Base-by-base conservation (phyloP, 768 basidiomycete species). In the Lyophyllum semitale region DNA sequence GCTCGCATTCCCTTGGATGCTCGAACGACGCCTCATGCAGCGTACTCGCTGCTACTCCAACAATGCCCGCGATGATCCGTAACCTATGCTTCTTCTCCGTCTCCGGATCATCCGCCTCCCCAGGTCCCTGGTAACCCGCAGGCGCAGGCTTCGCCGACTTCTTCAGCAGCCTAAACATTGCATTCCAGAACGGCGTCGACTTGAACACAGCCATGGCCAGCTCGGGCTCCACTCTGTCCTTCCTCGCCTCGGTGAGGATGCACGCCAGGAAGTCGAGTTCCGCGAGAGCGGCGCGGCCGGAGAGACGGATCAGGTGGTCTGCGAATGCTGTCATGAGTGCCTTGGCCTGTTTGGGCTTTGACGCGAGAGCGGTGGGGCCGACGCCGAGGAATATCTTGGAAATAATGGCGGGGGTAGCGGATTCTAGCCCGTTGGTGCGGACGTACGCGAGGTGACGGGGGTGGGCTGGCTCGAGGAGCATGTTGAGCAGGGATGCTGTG, bases 151-250 rank as follows among this genome's bases (percentile, higher is more conserved):
- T 59, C 23, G 46, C 48, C 13, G 27, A 46, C 44, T 59, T 59
- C 20, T 47, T 59, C 26, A 59, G 30, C 17, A 59, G 38, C 18
- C 57, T 42, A 27, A 59, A 59, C 12, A 47, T 27, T n/a, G 44
- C 46, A 37, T 53, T 57, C 56, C 56, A 57, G 11, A 57, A 32
- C 9, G 56, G 51, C 6, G 45, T 49, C 12, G 48, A 51, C 29
- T 46, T 51, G 8, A 59, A 17, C 22, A 41, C 30, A 5, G 48
- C 38, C 4, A 22, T 50, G 11, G 30, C 35, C n/a, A 54, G 20
- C n/a, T 54, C 51, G 15, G 57, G 57, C 43, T 54, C 53, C 1
- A 23, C 15, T 12, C 32, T 38, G 32, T 52, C 38, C 30, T 25
- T 41, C 5, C 13, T 48, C 1, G 53, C 53, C 4, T 27, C 37